Conservation (phyloP, 2,329 filamentous ascomycete genomes). For the Penicillium sp. region DNA sequence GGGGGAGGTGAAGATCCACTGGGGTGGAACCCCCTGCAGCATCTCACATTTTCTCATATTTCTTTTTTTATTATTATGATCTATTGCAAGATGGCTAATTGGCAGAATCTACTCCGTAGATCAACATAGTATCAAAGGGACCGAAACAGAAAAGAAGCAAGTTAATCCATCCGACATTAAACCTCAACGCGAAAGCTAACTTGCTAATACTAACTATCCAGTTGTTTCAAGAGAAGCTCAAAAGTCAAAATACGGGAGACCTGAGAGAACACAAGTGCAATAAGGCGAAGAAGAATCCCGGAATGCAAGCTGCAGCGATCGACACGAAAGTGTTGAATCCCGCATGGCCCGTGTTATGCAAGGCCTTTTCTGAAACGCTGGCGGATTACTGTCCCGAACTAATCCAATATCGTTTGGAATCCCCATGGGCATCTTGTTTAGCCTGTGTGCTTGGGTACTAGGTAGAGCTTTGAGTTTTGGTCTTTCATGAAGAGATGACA, state of each 20-base stretch:
- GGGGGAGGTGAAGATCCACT: neutral
- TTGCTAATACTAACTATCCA: too few species aligned
- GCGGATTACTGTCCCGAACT: slow-evolving; percentile 16
- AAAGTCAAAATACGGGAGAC: too few species aligned
- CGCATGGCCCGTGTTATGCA: slow-evolving; percentile 13
- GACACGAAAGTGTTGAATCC: slow-evolving; percentile 19
- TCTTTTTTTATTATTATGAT: neutral
- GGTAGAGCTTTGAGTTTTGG: neutral
- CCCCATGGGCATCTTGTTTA: neutral
- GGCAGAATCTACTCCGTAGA: too few species aligned
- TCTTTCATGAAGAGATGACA: too few species aligned
- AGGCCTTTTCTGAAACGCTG: slow-evolving; percentile 23
- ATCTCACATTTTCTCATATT: neutral
- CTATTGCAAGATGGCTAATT: too few species aligned
- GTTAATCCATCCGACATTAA: too few species aligned
- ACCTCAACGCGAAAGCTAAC: neutral
- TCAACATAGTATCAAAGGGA: too few species aligned
- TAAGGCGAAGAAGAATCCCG: slow-evolving; percentile 2
- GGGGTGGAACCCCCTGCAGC: neutral
- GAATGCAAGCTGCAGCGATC: slow-evolving; percentile 19
- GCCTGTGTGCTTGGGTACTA: too few species aligned
- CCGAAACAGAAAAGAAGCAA: too few species aligned
- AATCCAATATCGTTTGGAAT: slow-evolving; percentile 6
- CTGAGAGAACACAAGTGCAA: too few species aligned
- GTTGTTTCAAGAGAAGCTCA: too few species aligned